Conservation (phyloP, 2,329 filamentous ascomycete species). For the Colletotrichum coccodes region DNA sequence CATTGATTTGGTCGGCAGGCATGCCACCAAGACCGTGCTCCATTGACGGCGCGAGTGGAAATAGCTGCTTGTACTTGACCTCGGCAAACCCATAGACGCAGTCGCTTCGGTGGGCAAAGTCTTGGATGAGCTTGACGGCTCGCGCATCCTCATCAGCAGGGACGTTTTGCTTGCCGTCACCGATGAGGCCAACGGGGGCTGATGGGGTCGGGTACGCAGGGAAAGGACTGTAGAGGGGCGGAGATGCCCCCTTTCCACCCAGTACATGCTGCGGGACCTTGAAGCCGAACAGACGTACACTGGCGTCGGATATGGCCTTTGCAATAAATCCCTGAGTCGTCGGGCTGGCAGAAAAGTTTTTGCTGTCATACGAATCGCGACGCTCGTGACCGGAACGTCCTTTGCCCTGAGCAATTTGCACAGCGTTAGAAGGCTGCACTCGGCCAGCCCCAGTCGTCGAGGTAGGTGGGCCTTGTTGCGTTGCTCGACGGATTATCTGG, state of each 20-base stretch:
- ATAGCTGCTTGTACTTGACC: conserved; percentile 97
- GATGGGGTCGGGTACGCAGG: conserved; percentile 83
- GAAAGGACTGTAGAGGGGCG: conserved; percentile 83
- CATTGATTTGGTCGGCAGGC: conserved; percentile 60
- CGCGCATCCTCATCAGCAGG: conserved; percentile 82
- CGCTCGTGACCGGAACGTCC: conserved; percentile 75
- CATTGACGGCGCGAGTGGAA: conserved; percentile 84
- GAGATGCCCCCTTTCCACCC: conserved; percentile 71
- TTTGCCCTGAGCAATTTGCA: conserved; percentile 78
- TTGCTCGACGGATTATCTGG: conserved; percentile 78
- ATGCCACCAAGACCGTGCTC: conserved; percentile 76
- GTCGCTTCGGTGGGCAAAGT: conserved; percentile 91
- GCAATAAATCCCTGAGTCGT: conserved; percentile 92
- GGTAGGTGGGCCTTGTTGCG: conserved; percentile 78
- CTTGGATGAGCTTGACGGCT: conserved; percentile 85
- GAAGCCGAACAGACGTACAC: conserved; percentile 77
- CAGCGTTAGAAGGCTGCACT: conserved; percentile 74
- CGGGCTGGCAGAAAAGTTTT: conserved; percentile 74
- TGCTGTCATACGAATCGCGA: conserved; percentile 79
- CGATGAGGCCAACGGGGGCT: conserved; percentile 68
- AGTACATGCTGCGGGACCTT: conserved; percentile 72
- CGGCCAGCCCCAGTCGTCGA: conserved; percentile 77
- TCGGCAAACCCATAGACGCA: conserved; percentile 98
- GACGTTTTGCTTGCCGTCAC: conserved; percentile 70
- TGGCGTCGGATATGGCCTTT: conserved; percentile 95